phyloP scores from a whole-genome alignment of 768 basidiomycete genomes.

The Pholiota microspora region DNA sequence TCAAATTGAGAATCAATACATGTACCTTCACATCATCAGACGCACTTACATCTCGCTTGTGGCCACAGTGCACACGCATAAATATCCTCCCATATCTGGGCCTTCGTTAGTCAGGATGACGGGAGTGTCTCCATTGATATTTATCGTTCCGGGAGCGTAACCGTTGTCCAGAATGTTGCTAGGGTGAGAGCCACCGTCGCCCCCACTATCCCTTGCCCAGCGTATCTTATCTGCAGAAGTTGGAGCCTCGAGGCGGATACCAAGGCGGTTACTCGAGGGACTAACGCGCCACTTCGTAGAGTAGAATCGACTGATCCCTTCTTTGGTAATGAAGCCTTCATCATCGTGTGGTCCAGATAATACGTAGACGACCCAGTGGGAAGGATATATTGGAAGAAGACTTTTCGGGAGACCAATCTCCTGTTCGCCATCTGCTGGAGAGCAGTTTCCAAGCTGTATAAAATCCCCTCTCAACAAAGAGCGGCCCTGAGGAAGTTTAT shows the following conservation, averaged over 20 bases:
- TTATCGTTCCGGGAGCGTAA: conserved; percentile 53
- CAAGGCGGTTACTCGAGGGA: conserved; percentile 59
- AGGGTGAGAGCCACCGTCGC: conserved; percentile 68
- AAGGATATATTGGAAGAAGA: conserved; percentile 43
- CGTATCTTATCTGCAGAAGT: conserved; percentile 32
- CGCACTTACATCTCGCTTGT: conserved; percentile 50
- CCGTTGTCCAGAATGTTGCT: conserved; percentile 66
- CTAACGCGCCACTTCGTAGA: conserved; percentile 50
- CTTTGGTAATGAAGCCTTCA: conserved; percentile 46
- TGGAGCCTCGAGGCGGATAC: conserved; percentile 50
- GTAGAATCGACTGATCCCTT: conserved; percentile 52
- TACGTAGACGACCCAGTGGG: conserved; percentile 50
- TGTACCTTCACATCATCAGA: neutral
- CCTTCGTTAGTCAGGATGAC: conserved; percentile 63
- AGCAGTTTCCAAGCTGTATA: conserved; percentile 36
- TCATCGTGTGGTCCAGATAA: conserved; percentile 66
- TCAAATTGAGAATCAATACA: conserved; percentile 14
- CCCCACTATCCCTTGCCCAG: conserved; percentile 58
- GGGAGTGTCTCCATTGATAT: conserved; percentile 69
- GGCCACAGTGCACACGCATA: conserved; percentile 54
- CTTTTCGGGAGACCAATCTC: conserved; percentile 20
- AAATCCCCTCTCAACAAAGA: conserved; percentile 50
- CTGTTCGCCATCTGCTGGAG: conserved; percentile 18
- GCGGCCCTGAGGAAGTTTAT: conserved; percentile 39
- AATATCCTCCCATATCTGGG: conserved; percentile 63